Base-by-base conservation (phyloP, 441 rosid species). In the Monsonia emarginata region DNA sequence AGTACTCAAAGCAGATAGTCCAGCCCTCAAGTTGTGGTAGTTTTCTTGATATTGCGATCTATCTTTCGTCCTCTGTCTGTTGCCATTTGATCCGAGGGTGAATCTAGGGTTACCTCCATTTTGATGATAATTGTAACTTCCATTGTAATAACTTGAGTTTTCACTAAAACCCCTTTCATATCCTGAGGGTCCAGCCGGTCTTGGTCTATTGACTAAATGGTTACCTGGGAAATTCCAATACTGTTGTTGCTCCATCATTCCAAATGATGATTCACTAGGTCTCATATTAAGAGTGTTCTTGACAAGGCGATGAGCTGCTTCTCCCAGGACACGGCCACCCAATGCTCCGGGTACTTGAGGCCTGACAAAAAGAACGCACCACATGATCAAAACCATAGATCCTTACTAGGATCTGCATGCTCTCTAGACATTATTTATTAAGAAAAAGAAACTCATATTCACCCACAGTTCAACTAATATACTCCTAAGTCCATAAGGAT, bases 301-400 rank as follows among this genome's bases (percentile, higher is more conserved):
- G 66, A 94, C 86, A 66, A 94, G 97, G 67, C 99, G 97, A 77
- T 91, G 97, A 72, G 96, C 97, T 61, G 96, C 96, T 79, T 88
- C 97, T 76, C 96, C 97, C 75, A 94, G 78, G 25, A 70, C 11
- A 34, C 80, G 84, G 30, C 97, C 96, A 6, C 82, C 81, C 21
- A 91, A 82, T 59, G 89, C 97, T 69, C 97, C 91, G 63, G 89
- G 88, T 64, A 91, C 82, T 65, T 76, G 91, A 5, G 87, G 82
- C 86, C 99, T 91, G 81, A 58, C 13, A 50, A 71, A 54, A 68
- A 71, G 5, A 74, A 65, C 14, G 5, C 62, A 64, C 50, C 30
- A 32, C 27, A 1, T 11, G 18, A 30, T 5, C 2, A 5, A 30
- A 30, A 30, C 32, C 32, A 30, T 5, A 30, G 32, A 2, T 30